phyloP scores from a whole-genome alignment of 345 rosid genomes.

The Cardiospermum halicacabum region DNA sequence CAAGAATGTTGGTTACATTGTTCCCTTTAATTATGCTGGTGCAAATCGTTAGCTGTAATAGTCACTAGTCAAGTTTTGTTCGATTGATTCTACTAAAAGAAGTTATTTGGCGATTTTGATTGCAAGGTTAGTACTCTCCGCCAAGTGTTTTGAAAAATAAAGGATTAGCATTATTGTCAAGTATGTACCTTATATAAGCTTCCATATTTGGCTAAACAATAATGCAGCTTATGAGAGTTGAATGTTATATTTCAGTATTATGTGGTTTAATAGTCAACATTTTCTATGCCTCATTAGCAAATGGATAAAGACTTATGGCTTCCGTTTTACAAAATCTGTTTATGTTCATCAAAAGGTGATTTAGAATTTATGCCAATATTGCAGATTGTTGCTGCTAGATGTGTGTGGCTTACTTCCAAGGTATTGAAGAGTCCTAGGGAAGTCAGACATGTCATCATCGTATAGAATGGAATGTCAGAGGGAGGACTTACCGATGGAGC shows the following conservation, averaged over 20 bases:
- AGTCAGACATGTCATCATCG: constrained; percentile 86
- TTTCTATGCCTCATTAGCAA: background rate
- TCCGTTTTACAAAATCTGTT: background rate
- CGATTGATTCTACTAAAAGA: constrained; percentile 91
- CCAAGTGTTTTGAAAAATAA: background rate
- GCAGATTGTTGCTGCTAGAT: constrained; percentile 90
- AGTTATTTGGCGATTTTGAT: constrained; percentile 82
- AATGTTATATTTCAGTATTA: background rate
- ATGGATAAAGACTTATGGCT: background rate
- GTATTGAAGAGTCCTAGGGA: constrained; percentile 80
- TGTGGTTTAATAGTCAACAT: background rate
- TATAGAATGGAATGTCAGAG: constrained; percentile 93
- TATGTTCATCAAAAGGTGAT: constrained; percentile 4
- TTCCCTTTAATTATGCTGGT: constrained; percentile 18
- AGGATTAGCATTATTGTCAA: too few relatives aligned
- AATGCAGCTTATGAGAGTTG: background rate
- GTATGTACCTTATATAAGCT: background rate
- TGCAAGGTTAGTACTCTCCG: constrained; percentile 56
- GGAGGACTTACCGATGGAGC: constrained; percentile 72
- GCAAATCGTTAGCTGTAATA: constrained; percentile 93
- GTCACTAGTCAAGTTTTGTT: constrained; percentile 96
- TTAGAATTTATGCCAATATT: constrained; percentile 12
- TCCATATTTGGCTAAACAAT: background rate
- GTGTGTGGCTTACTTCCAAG: constrained; percentile 90
- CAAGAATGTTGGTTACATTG: constrained; percentile 3